A percentile compares a stretch with the other conserved stretches of the same genome.
These are phyloP conservation scores for Cryptococcus sp. DNA, from an alignment of 1,284 basidiomycete genomes.

Conservation along the genomic window DNA sequence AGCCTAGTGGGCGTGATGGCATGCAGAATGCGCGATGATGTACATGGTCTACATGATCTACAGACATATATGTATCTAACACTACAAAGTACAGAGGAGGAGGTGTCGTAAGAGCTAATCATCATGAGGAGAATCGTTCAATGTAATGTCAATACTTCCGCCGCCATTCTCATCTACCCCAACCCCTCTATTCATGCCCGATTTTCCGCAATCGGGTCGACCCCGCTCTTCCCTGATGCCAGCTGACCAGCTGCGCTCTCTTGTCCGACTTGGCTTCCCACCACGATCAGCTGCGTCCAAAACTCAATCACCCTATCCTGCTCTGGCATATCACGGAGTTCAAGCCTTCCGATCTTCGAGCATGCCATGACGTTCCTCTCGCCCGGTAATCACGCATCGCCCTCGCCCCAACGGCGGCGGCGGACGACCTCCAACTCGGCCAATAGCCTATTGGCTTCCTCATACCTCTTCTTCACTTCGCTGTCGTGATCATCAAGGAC, in stretches of 20 bases:
- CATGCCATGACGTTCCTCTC: not conserved
- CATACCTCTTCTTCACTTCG: conserved; percentile 38
- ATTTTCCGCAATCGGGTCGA: too few species aligned
- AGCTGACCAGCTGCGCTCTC: too few species aligned
- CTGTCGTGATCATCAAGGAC: conserved; percentile 14
- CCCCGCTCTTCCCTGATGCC: too few species aligned
- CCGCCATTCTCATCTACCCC: not conserved
- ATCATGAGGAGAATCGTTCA: not conserved
- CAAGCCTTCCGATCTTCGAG: not conserved
- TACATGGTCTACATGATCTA: conserved; percentile 1
- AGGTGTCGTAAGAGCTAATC: too few species aligned
- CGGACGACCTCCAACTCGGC: conserved; percentile 45
- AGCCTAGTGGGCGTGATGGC: too few species aligned
- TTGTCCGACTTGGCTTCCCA: too few species aligned
- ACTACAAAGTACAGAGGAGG: not conserved
- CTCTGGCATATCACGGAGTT: too few species aligned
- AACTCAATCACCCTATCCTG: too few species aligned
- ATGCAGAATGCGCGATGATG: not conserved
- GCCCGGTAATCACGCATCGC: conserved; percentile 3
- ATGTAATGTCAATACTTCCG: not conserved
- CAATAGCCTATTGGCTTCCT: conserved; percentile 48
- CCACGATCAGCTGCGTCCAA: too few species aligned
- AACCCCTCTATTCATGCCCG: not conserved
- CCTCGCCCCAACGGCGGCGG: conserved; percentile 30
- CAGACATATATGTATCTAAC: not conserved